Percentiles rank a stretch among this genome's conserved stretches.
phyloP scores from a whole-genome alignment of 305 asterid genomes.

The Fraxinus sp. region DNA sequence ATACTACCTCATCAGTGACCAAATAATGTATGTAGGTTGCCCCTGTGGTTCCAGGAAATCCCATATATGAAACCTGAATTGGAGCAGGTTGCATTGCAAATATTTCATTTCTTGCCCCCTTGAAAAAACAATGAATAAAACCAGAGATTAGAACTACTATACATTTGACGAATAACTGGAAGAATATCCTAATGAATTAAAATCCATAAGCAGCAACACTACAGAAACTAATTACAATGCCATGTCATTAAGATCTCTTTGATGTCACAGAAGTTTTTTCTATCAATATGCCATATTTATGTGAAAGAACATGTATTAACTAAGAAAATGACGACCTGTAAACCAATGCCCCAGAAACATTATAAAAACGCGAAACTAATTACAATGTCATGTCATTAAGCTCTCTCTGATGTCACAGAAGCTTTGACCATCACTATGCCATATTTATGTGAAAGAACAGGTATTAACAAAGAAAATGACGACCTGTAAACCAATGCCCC shows the following conservation, averaged over 20 bases:
- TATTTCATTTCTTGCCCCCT: conserved; percentile 99
- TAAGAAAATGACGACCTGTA: neutral
- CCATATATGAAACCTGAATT: conserved; percentile 98
- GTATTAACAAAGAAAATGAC: conserved; percentile 1
- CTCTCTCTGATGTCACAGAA: neutral
- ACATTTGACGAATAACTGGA: conserved; percentile 8
- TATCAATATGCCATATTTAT: neutral
- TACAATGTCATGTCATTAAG: neutral
- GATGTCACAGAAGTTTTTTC: neutral
- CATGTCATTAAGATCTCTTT: neutral
- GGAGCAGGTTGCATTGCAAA: conserved; percentile 99
- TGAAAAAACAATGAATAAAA: conserved; percentile 18
- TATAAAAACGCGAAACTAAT: neutral
- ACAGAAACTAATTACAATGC: neutral
- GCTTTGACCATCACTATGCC: neutral
- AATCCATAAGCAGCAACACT: neutral
- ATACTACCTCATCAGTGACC: conserved; percentile 88
- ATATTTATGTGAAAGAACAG: neutral
- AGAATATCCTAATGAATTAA: neutral
- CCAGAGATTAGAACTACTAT: conserved; percentile 9
- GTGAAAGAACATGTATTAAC: neutral
- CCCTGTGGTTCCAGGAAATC: conserved; percentile 99
- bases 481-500: neutral
- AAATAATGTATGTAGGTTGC: conserved; percentile 86
- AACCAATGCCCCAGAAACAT: neutral